Base-by-base conservation (phyloP, 139 green algal species). In the Spirogloea muscicola region DNA sequence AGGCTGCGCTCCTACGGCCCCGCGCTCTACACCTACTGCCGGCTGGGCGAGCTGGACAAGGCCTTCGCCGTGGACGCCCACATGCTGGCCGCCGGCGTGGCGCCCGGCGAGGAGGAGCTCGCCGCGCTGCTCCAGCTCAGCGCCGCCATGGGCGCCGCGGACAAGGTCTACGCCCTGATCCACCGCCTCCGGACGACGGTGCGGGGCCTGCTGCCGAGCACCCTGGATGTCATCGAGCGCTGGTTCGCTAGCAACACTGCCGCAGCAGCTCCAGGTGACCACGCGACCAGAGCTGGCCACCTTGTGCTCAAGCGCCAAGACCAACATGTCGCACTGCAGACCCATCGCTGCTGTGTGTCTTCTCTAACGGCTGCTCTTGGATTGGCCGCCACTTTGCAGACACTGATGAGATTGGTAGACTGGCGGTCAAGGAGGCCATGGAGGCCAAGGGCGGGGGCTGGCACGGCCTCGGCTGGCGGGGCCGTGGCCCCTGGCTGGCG, bases 1-100 rank as follows among this genome's bases (percentile, higher is more conserved):
- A 49, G 62, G 31, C 62, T 85, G 21, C 44, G 76, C n/a, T 84
- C 76, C 13, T 83, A 85, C 48, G 41, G n/a, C 27, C 76, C 76
- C 33, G 65, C 76, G 2, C 73, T 83, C 16, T 18, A 43, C 21
- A 31, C 72, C 37, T 83, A 80, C 43, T 85, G 76, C 41, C 27
- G 34, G 16, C 38, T 31, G 18, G 76, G 58, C 38, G 43, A 70
- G 27, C 31, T 69, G 16, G 21, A 77, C 33, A 9, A 25, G 16
- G 76, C 76, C 3, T 68, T 62, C 3, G 71, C 27, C 25, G 71
- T 79, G 9, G 27, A 78, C 65, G 65, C 67, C 16, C 71, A 77
- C 52, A 77, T 79, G 71, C n/a, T 33, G 18, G 49, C 21, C 9
- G 16, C 21, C 18, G 71, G 42, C 13, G n/a, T 79, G 16, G 38